Base-by-base conservation (phyloP, 176 grass and related monocot genomes). In the Aechmea fasciata region DNA sequence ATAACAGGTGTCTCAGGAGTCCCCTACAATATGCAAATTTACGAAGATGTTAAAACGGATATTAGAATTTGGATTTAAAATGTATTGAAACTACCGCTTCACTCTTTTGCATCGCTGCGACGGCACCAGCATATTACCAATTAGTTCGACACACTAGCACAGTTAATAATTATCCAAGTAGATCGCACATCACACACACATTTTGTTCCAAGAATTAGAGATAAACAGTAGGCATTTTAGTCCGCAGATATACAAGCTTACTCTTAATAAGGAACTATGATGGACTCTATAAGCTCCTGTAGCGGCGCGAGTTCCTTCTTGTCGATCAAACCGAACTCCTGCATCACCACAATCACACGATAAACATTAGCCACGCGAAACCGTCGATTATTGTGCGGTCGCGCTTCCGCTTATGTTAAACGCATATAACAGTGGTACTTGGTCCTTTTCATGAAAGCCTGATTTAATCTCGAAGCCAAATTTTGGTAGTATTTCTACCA, bases 271-370 rank as follows among this genome's bases (percentile, higher is more conserved):
- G 94, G 94, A 71, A 99, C 81, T 13, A 91, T 93, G 75, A 99
- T 93, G 13, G 94, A 90, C 75, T 99, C 95, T 10, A 99, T 99
- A 10, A 99, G 82, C 69, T 94, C 90, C 63, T 99, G 95, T 54
- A 99, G 95, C 12, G 90, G 95, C 51, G 82, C 95, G 70, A 99
- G 81, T 24, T 94, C 95, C 73, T 90, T 90, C 75, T 99, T 99
- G 87, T 99, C 90, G 83, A 99, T 88, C 79, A 99, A 71, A 3
- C 79, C 87, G 63, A 99, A 99, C 73, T 94, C 95, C 90, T 99
- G 79, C 69, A 80, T 11, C 14, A 74, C 3, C 14, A 74, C 3
- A 80, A 66, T 49, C 26, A 72, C 52, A 62, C 11, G 15, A 48
- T 61, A 68, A 10, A 62, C 49, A 25, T 77, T 52, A 77, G 75